phyloP scores from a whole-genome alignment of 768 basidiomycete genomes.

The Dentipellis fragilis region DNA sequence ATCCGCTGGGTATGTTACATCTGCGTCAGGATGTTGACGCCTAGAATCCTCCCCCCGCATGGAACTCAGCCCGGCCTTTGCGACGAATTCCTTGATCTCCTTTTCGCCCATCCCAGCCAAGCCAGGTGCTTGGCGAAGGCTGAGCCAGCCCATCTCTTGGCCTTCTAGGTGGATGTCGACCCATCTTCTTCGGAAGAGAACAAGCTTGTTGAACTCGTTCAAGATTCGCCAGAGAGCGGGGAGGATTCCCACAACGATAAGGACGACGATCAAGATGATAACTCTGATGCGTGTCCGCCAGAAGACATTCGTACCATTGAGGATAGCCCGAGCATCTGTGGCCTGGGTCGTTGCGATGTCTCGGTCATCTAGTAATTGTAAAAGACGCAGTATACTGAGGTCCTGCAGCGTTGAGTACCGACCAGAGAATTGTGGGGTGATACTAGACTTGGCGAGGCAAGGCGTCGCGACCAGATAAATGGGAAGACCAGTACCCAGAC shows the following conservation, averaged over 20 bases:
- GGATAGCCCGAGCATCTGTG: constrained; percentile 26
- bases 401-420: constrained; percentile 63
- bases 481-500: constrained; percentile 62
- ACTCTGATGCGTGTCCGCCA: constrained; percentile 48
- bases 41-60: constrained; percentile 27
- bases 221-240: constrained; percentile 60
- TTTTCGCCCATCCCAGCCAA: constrained; percentile 69
- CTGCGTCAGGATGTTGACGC: background rate
- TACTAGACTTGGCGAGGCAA: constrained; percentile 48
- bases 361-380: constrained; percentile 45
- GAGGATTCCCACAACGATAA: constrained; percentile 48
- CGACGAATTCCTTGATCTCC: constrained; percentile 56
- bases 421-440: constrained; percentile 38
- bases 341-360: constrained; percentile 23
- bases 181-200: constrained; percentile 50
- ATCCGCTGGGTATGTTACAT: constrained; percentile 20
- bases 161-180: constrained; percentile 52
- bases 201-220: constrained; percentile 48
- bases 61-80: constrained; percentile 57
- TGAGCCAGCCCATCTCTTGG: constrained; percentile 70
- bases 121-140: constrained; percentile 50
- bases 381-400: constrained; percentile 64
- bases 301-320: constrained; percentile 26
- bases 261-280: constrained; percentile 56
- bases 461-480: constrained; percentile 61